A percentile compares a stretch with the other conserved stretches of the same genome.
phyloP scores from a whole-genome alignment of 305 asterid genomes.

The Solanum aculeatissimum region DNA sequence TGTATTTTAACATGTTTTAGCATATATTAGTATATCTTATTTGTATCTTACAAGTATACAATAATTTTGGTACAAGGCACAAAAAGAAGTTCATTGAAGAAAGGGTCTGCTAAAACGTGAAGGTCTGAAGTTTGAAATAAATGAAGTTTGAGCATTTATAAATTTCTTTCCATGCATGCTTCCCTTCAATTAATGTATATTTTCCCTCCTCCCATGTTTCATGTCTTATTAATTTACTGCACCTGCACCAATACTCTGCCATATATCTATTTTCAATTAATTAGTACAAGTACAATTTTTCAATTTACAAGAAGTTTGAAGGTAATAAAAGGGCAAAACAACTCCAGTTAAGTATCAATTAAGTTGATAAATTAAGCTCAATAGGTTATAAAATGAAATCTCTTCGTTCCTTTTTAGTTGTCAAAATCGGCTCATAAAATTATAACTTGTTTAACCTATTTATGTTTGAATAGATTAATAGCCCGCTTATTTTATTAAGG shows the following conservation, averaged over 20 bases:
- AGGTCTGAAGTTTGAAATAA: constrained; percentile 2
- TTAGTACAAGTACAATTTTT: not conserved
- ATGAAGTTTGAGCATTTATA: constrained; percentile 7
- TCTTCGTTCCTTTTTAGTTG: no score
- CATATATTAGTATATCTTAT: no score
- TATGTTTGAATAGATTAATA: not conserved
- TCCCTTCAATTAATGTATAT: not conserved
- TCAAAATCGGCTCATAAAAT: not conserved
- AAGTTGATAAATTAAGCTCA: not conserved
- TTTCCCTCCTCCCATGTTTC: not conserved
- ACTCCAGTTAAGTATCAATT: not conserved
- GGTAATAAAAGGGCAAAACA: not conserved
- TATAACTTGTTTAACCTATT: not conserved
- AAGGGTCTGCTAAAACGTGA: constrained; percentile 9
- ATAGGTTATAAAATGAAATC: no score
- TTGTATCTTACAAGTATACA: not conserved
- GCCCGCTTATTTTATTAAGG: not conserved
- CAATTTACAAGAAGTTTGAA: not conserved
- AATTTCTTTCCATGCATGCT: not conserved
- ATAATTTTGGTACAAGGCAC: not conserved
- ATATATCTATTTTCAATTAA: not conserved
- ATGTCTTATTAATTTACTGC: not conserved
- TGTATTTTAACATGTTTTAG: no score
- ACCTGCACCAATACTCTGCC: not conserved
- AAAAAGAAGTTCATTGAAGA: not conserved